Evolutionary conservation across 768 basidiomycete species (phyloP).

Genomic region (Auricularia heimuer): DNA sequence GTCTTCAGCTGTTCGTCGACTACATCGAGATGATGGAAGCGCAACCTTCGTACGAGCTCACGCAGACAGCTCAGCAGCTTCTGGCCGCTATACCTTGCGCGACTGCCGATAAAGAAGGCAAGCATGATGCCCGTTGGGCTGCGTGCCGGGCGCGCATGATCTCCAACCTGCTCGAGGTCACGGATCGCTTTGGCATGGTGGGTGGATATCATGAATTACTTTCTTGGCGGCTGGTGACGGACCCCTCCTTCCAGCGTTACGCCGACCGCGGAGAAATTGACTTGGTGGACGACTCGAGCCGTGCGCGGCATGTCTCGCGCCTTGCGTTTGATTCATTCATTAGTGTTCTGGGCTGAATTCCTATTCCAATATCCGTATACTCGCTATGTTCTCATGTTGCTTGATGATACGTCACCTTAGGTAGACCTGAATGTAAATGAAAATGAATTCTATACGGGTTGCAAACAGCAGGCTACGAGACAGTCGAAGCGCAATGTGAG

Average conservation of each 20-base stretch:
- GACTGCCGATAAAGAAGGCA: background rate
- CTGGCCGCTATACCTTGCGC: background rate
- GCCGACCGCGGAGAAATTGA: background rate
- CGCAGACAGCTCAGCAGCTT: background rate
- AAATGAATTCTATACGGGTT: no score
- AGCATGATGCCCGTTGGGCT: background rate
- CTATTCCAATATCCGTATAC: no score
- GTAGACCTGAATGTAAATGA: no score
- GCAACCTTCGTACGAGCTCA: background rate
- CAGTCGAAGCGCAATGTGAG: background rate
- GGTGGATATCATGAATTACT: background rate
- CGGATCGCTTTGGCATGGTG: background rate
- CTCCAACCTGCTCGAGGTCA: slow-evolving; percentile 8
- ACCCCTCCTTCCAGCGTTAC: background rate
- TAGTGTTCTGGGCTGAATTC: background rate
- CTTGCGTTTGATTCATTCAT: slow-evolving; percentile 1
- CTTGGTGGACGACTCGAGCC: background rate
- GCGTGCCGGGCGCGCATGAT: slow-evolving; percentile 7
- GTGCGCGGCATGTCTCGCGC: background rate
- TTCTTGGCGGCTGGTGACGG: background rate
- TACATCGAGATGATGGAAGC: slow-evolving; percentile 25
- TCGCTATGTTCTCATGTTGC: no score
- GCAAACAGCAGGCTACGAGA: background rate
- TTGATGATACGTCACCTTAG: no score
- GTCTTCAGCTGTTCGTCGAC: slow-evolving; percentile 56